Evolutionary conservation across 139 green algal species (phyloP), one percentile per base, ranked within the genome.

Genomic region (Mesotaenium endlicherianum): DNA sequence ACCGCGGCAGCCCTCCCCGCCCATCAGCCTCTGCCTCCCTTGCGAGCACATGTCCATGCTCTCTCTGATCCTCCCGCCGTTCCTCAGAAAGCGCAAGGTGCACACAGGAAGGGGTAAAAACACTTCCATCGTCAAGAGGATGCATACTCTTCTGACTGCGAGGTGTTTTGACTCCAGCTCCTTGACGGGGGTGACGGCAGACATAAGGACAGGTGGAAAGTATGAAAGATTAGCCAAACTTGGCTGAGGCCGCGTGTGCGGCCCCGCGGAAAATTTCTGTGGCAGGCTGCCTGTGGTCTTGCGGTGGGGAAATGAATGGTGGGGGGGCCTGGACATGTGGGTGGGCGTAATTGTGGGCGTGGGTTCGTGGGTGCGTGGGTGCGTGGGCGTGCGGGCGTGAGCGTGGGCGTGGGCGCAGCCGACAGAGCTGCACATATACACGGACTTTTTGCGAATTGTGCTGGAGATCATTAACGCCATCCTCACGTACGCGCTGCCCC

Each of bases 401-500:
- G 16, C 3, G 71, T 57, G 34, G 31, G 36, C 34, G 43, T 71
- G 26, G 8, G 42, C 60, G 58, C 77, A 84, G 77, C 77, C 77
- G 34, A 84, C 85, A 49, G 89, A 91, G 82, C 68, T 93, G 47
- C 90, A 95, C 82, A 89, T 97, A 31, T 93, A 94, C 57, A 88
- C 80, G 6, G 93, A 97, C 71, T 97, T 96, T 71, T 71, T 97
- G 87, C 89, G 92, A 31, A 95, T 95, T 26, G 80, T 97, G 67
- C 83, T 97, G 60, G 94, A 97, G 80, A 90, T 97, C 58, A 91
- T 97, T 70, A 96, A 97, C 86, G 80, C 82, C 74, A 92, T 95
- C 30, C 79, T 97, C 41, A 90, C 83, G 1, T 87, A 88, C 74
- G 84, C 86, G 1, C 79, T 95, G 70, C 74, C 82, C 0, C 45